Evolutionary conservation across 352 stramenopile species (phyloP), one percentile per base, ranked within the genome.

Genomic region (Bremia lactucae): DNA sequence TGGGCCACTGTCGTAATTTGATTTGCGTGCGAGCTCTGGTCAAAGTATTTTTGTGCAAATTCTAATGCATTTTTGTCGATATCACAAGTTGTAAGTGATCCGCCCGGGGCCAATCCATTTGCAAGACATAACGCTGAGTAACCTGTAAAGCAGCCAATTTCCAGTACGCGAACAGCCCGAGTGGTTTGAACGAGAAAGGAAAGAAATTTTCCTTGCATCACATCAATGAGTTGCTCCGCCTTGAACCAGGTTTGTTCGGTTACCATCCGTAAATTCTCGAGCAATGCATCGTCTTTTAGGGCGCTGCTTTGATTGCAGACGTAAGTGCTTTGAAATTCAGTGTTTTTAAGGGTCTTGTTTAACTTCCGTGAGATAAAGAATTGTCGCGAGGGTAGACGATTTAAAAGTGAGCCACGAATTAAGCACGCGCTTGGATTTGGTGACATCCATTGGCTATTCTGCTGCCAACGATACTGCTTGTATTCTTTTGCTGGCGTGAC

Each of bases 91-190:
- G 65, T 52, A 22, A 90, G 51, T 0, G 37, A 47, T 24, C 62
- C 55, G 18, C 49, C 41, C 2, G 29, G 3, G 0, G 41, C 13
- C 13, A 87, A 54, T 0, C 70, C 72, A 21, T 64, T 70, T 0
- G 70, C 74, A n/a, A 97, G 71, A 39, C 78, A 94, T 26, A 90
- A 54, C 2, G 91, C 94, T 5, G 85, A 94, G 66, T 97, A 97
- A 7, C 88, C 91, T n/a, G 80, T 95, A 42, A 97, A 97, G 18
- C 81, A 96, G 16, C 91, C 91, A 29, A 97, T 74, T 59, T 97
- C 91, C 7, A 97, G 66, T 19, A 95, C 72, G 0, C 73, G 68
- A 19, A 68, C 65, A 15, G 87, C 74, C n/a, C 55, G 34, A 10
- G 75, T 67, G 28, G 86, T 81, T 19, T 83, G 75, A 23, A 87